phyloP scores from a whole-genome alignment of 768 basidiomycete genomes.

The Leucosporidium creatinivorum region DNA sequence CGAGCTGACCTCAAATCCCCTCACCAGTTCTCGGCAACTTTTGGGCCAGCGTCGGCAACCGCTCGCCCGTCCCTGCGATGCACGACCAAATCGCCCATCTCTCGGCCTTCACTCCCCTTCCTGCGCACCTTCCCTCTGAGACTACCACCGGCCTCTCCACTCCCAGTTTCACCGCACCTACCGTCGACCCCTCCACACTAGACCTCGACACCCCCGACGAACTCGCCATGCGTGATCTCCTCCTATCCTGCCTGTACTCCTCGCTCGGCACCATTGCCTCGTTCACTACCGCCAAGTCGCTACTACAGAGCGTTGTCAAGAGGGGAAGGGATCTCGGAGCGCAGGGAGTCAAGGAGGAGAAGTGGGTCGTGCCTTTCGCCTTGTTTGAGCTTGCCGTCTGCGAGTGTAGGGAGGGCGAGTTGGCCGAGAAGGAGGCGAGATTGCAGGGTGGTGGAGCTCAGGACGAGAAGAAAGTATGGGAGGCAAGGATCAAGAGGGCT shows the following conservation, averaged over 20 bases:
- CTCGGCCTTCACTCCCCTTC: slow-evolving; percentile 13
- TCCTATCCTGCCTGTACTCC: slow-evolving; percentile 28
- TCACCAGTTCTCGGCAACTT: slow-evolving; percentile 23
- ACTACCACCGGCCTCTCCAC: not conserved
- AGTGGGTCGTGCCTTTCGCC: slow-evolving; percentile 21
- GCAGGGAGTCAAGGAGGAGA: slow-evolving; percentile 7
- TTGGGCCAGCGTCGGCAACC: slow-evolving; percentile 21
- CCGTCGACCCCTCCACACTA: not conserved
- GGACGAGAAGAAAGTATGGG: not conserved
- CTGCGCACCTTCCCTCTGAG: slow-evolving; percentile 1
- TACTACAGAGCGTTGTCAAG: too few species aligned
- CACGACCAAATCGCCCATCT: slow-evolving; percentile 20
- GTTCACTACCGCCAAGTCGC: slow-evolving; percentile 5
- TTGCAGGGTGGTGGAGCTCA: slow-evolving; percentile 9
- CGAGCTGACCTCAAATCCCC: not conserved
- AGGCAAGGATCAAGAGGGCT: slow-evolving; percentile 1
- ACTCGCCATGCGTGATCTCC: slow-evolving; percentile 24
- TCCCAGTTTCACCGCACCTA: not conserved
- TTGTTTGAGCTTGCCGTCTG: slow-evolving; percentile 9
- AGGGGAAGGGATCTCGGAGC: not conserved
- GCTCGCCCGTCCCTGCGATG: not conserved
- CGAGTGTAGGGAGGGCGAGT: slow-evolving; percentile 5
- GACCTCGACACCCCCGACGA: slow-evolving; percentile 32
- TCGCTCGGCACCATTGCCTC: not conserved
- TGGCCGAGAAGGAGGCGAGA: not conserved